A percentile compares a stretch with the other conserved stretches of the same genome.
Evolutionary conservation across 2,329 filamentous ascomycete genomes (phyloP).

Genomic region (Claviceps spartinae): DNA sequence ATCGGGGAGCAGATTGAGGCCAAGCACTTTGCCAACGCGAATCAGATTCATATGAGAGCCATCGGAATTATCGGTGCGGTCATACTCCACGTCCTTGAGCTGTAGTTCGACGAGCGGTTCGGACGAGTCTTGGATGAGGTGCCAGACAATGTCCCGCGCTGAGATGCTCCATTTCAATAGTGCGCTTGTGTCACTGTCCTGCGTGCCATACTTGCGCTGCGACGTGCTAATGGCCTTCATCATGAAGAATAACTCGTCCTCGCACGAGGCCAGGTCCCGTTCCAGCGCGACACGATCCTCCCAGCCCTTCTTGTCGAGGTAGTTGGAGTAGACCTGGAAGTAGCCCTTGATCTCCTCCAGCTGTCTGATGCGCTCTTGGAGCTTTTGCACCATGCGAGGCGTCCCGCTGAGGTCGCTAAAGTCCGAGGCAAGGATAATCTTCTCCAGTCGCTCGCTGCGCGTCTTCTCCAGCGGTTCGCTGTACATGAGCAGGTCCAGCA

Average conservation of each 20-base stretch:
- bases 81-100: slow-evolving; percentile 79
- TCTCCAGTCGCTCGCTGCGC: slow-evolving; percentile 86
- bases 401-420: slow-evolving; percentile 93
- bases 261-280: slow-evolving; percentile 73
- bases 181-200: slow-evolving; percentile 58
- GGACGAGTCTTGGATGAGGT: slow-evolving; percentile 75
- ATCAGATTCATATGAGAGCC: slow-evolving; percentile 91
- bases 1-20: slow-evolving; percentile 78
- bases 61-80: slow-evolving; percentile 92
- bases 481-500: slow-evolving; percentile 88
- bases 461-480: slow-evolving; percentile 95
- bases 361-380: slow-evolving; percentile 86
- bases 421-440: slow-evolving; percentile 97
- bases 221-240: slow-evolving; percentile 99
- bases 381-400: slow-evolving; percentile 78
- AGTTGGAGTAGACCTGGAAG: slow-evolving; percentile 84
- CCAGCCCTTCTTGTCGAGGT: slow-evolving; percentile 81
- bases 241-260: slow-evolving; percentile 97
- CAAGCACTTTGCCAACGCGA: slow-evolving; percentile 75
- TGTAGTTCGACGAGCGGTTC: slow-evolving; percentile 89
- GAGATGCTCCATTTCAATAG: slow-evolving; percentile 85
- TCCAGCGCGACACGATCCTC: slow-evolving; percentile 81
- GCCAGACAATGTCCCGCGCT: slow-evolving; percentile 94
- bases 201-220: slow-evolving; percentile 67
- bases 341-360: slow-evolving; percentile 93